Evolutionary conservation across 352 stramenopile species (phyloP), one percentile per base, ranked within the genome.

Genomic region (Globisporangium acanthophoron): DNA sequence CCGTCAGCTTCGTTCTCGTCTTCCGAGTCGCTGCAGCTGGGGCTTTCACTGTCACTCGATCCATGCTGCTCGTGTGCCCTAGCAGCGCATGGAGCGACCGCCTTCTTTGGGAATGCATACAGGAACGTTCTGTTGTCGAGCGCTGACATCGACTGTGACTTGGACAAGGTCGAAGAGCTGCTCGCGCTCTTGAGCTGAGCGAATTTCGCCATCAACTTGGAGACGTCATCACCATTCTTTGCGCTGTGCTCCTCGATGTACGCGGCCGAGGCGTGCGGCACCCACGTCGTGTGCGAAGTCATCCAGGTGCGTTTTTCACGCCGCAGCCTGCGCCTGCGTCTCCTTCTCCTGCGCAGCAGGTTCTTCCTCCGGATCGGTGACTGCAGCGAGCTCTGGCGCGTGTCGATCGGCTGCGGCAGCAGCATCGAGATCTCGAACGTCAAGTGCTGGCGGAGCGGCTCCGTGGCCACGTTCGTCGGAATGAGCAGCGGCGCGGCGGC

Each of bases 371-470:
- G 65, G 50, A 89, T 79, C 16, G 74, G 74, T 31, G 76, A 89
- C 6, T 72, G 67, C 41, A 89, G 53, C 40, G 67, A 55, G 43
- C 67, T 81, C 59, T 89, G 76, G 12, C 76, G 65, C 13, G 62
- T 66, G 52, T 86, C 72, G 12, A 87, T 58, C 3, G 78, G 76
- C 9, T 58, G 45, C 12, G 78, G 78, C 18, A 88, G 66, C 27
- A 89, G 40, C 73, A 83, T 80, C 45, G 71, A 80, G 35, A 89
- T 83, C 58, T 89, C 70, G 35, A 82, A 84, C 31, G 76, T 89
- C n/a, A 88, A 55, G 39, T 73, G 66, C 24, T 70, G 62, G 8
- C 66, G 74, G 18, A 88, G 67, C 16, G 74, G 59, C 39, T 59
- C 64, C 0, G 72, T 73, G 8, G 61, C 66, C 15, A 69, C 65